Percentiles rank a stretch among this genome's conserved stretches.
phyloP scores from a whole-genome alignment of 179 eudicot genomes.

The Carnegiea gigantea region DNA sequence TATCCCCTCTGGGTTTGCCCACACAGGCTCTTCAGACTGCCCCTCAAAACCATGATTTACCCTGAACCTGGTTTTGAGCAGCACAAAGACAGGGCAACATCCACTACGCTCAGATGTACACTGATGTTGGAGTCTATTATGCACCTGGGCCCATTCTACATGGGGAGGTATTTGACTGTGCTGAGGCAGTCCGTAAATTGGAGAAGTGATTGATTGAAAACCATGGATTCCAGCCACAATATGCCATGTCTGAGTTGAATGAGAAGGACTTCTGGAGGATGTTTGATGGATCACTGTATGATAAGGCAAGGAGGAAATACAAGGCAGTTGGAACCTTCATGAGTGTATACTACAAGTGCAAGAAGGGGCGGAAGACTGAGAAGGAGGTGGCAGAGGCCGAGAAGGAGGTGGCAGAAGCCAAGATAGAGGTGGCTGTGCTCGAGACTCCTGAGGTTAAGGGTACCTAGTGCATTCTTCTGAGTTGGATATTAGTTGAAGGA shows the following conservation, averaged over 20 bases:
- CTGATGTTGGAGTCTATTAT: conserved; percentile 91
- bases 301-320: conserved; percentile 72
- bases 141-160: conserved; percentile 88
- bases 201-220: conserved; percentile 90
- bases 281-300: conserved; percentile 84
- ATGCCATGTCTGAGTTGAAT: conserved; percentile 74
- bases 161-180: conserved; percentile 86
- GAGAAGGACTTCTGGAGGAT: conserved; percentile 94
- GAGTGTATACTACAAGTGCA: conserved; percentile 95
- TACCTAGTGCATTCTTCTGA: conserved; percentile 18
- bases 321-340: conserved; percentile 93
- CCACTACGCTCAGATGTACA: conserved; percentile 86
- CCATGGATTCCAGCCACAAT: conserved; percentile 87
- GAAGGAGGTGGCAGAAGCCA: too few species aligned
- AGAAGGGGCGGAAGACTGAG: conserved; percentile 92
- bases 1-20: conserved; percentile 99
- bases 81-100: conserved; percentile 80
- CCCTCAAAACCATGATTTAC: conserved; percentile 80
- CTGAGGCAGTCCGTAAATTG: conserved; percentile 66
- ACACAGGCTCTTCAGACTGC: conserved; percentile 76
- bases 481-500: neutral
- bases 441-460: conserved; percentile 73
- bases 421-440: conserved; percentile 60
- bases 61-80: conserved; percentile 89
- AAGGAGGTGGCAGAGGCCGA: conserved; percentile 96